Base-by-base conservation (phyloP, 805 yeast genomes). In the Yamadazyma tumulicola region DNA sequence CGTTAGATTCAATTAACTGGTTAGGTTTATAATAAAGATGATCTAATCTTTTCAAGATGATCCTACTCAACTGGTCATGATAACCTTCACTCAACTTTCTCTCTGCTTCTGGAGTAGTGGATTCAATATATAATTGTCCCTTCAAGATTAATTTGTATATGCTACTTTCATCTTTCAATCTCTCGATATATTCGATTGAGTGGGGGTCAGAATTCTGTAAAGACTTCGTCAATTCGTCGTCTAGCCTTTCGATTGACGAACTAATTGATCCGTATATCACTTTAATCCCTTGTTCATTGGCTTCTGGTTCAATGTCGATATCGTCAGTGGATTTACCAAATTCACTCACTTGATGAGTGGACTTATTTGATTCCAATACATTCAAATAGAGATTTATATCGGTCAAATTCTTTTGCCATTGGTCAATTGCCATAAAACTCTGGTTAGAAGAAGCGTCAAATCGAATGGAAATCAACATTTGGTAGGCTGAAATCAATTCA, bases 181-280 rank as follows among this genome's bases (percentile, higher is more conserved):
- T 79, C 47, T 82, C 85, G 47, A 93, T 75, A 61, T 91, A 93
- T 61, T 93, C 98, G 38, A 86, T 81, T 16, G 97, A 84, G 59
- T 93, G 97, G 29, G 97, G 96, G 61, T 93, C 97, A 52, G 87
- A 81, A 47, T 77, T 77, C 57, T 89, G 88, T 51, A 93, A 74
- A 30, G 95, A 86, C 48, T 82, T 79, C 43, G 85, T 84, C 52
- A 89, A 82, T 67, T 93, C 99, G 54, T 91, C 97, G 56, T 88
- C 96, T 43, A 93, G 74, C 61, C 97, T 81, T 68, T 91, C 98
- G 42, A 91, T 83, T 40, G 85, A 76, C 6, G 96, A 81, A 31
- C 84, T 77, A 31, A 93, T 69, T 18, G 95, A 85, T 31, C 99
- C 98, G 41, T 81, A 72, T 36, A 93, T 74, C 47, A 75, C 79